phyloP scores from a whole-genome alignment of 2,329 filamentous ascomycete species.

The Canariomyces notabilis region DNA sequence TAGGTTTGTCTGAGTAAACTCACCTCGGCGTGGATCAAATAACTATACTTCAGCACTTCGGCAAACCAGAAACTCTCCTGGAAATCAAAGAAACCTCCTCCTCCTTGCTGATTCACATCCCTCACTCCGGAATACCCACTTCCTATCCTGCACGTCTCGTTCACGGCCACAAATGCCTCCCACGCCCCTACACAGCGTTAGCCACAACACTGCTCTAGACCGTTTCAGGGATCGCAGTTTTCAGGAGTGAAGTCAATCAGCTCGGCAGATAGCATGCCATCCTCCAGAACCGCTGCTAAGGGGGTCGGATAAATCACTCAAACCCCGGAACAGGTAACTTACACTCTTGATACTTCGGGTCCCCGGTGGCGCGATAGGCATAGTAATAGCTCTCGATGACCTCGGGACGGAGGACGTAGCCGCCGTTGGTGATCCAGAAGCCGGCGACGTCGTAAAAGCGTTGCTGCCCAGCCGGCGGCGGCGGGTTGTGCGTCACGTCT shows the following conservation, averaged over 20 bases:
- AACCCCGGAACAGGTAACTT: too few relatives aligned
- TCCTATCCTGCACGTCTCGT: conserved; percentile 54
- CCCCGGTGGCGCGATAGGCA: conserved; percentile 73
- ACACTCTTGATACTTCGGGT: conserved; percentile 74
- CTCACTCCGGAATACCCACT: conserved; percentile 62
- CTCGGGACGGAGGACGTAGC: conserved; percentile 72
- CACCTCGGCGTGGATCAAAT: conserved; percentile 58
- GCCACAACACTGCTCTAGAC: too few relatives aligned
- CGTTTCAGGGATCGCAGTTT: too few relatives aligned
- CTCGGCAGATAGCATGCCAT: too few relatives aligned
- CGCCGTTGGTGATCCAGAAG: conserved; percentile 60
- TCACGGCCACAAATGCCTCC: conserved; percentile 69
- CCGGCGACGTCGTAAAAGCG: conserved; percentile 62
- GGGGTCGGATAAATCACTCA: too few relatives aligned
- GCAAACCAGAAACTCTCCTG: conserved; percentile 88
- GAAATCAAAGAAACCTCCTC: conserved; percentile 60
- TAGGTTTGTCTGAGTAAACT: conserved; percentile 11
- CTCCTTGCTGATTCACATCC: conserved; percentile 59
- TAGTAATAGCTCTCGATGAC: conserved; percentile 84
- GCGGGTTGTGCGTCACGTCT: conserved; percentile 37
- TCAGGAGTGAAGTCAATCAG: too few relatives aligned
- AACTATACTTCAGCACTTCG: conserved; percentile 81
- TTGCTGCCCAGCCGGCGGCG: conserved; percentile 40
- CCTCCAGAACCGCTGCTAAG: too few relatives aligned
- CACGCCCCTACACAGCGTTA: too few relatives aligned